These are phyloP conservation scores for Teratosphaeria gauchensis DNA, from an alignment of 2,329 filamentous ascomycete genomes.

Conservation along the genomic window DNA sequence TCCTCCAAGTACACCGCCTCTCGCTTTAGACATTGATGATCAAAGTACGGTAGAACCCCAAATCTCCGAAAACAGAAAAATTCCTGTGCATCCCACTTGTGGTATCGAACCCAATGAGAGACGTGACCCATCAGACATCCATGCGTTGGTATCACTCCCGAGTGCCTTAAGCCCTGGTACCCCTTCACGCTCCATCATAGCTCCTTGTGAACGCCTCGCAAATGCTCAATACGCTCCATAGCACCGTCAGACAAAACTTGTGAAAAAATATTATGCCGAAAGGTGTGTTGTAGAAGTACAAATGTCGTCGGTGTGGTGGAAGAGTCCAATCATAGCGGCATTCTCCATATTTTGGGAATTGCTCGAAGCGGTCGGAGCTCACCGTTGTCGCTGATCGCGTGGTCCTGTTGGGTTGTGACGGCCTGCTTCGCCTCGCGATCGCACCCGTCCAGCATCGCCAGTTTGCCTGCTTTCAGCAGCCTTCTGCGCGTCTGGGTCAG, in stretches of 20 bases:
- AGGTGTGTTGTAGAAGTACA: neutral
- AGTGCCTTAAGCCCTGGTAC: neutral
- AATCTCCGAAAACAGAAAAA: neutral
- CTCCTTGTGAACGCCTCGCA: neutral
- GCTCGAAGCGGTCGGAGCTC: neutral
- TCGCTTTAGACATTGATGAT: neutral
- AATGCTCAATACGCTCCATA: neutral
- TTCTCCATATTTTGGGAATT: neutral
- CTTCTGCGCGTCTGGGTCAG: constrained; percentile 39
- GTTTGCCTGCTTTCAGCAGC: constrained; percentile 24
- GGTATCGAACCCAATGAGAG: neutral
- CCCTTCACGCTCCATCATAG: neutral
- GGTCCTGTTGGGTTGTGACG: constrained; percentile 5
- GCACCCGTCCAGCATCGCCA: constrained; percentile 4
- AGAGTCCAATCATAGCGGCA: neutral
- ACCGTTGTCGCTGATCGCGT: constrained; percentile 4
- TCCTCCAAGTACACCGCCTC: neutral
- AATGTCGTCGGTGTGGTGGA: neutral
- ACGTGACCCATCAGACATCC: neutral
- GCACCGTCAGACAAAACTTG: neutral
- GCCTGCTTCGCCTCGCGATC: constrained; percentile 3
- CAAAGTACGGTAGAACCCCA: neutral
- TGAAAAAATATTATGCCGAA: neutral
- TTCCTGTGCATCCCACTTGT: neutral
- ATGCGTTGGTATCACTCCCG: neutral